phyloP scores from a whole-genome alignment of 2,329 filamentous ascomycete species.

The Fusarium palustre region DNA sequence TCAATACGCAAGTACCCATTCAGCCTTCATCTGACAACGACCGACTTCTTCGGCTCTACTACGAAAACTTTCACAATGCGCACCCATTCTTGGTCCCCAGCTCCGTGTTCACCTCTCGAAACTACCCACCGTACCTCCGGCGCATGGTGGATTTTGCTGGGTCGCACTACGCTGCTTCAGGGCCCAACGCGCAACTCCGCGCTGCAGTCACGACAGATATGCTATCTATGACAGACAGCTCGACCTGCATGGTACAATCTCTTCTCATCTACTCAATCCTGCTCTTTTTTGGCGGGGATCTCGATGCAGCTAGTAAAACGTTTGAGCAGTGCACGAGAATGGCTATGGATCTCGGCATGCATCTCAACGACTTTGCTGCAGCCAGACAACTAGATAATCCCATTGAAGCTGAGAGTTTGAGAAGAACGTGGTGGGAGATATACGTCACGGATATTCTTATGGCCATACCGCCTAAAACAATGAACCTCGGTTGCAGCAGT shows the following conservation, averaged over 20 bases:
- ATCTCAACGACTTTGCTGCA: constrained; percentile 29
- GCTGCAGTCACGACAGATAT: constrained; percentile 21
- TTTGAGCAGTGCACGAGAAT: constrained; percentile 27
- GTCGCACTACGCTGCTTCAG: constrained; percentile 29
- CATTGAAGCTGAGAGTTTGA: constrained; percentile 38
- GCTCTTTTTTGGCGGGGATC: constrained; percentile 12
- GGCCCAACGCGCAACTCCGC: constrained; percentile 19
- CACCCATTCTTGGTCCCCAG: constrained; percentile 38
- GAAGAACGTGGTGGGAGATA: constrained; percentile 44
- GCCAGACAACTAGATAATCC: constrained; percentile 20
- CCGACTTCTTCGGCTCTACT: constrained; percentile 34
- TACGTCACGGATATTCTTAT: constrained; percentile 41
- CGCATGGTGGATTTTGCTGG: constrained; percentile 41
- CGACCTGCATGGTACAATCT: constrained; percentile 28
- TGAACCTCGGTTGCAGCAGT: constrained; percentile 31
- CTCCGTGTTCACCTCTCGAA: constrained; percentile 21
- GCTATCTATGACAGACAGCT: constrained; percentile 11
- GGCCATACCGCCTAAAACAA: constrained; percentile 25
- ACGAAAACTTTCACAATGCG: constrained; percentile 42
- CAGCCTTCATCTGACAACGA: constrained; percentile 29
- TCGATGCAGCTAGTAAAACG: constrained; percentile 8
- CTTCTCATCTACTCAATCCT: constrained; percentile 32
- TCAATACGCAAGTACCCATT: background rate
- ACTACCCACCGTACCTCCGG: constrained; percentile 24
- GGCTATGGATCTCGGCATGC: constrained; percentile 38